A percentile compares a stretch with the other conserved stretches of the same genome.
These are phyloP conservation scores for Cryptococcus hybrid DNA, from an alignment of 1,284 basidiomycete genomes.

Conservation along the genomic window DNA sequence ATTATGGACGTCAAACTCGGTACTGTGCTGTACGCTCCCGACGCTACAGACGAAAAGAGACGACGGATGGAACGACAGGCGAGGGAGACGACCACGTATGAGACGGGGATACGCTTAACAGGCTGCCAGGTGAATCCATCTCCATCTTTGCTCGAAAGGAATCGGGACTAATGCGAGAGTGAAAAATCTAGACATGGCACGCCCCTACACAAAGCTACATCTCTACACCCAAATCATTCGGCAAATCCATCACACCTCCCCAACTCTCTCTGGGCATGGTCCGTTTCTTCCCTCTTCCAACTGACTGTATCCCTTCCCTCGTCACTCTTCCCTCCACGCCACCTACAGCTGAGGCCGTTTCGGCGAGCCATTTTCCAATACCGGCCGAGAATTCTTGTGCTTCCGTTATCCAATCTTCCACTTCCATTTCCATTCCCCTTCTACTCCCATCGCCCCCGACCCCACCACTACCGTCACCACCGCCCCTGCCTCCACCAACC, in stretches of 20 bases:
- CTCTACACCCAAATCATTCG: conserved; percentile 72
- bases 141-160: background rate
- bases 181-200: conserved; percentile 65
- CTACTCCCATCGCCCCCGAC: conserved; percentile 14
- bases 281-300: conserved; percentile 68
- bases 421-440: conserved; percentile 6
- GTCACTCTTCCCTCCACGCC: conserved; percentile 14
- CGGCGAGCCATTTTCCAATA: conserved; percentile 3
- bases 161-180: background rate
- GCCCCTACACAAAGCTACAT: conserved; percentile 58
- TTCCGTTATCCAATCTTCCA: conserved; percentile 20
- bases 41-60: conserved; percentile 71
- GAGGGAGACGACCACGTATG: conserved; percentile 65
- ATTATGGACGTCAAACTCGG: conserved; percentile 92
- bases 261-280: conserved; percentile 72
- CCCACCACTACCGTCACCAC: background rate
- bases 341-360: conserved; percentile 23
- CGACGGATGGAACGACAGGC: conserved; percentile 74
- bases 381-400: conserved; percentile 10
- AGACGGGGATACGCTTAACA: conserved; percentile 77
- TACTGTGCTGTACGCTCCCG: conserved; percentile 64
- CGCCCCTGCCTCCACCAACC: no score
- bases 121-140: conserved; percentile 72
- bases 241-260: conserved; percentile 66
- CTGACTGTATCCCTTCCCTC: conserved; percentile 23